Percentiles rank a stretch among this genome's conserved stretches.
phyloP scores from a whole-genome alignment of 805 yeast species.

The Millerozyma miso region DNA sequence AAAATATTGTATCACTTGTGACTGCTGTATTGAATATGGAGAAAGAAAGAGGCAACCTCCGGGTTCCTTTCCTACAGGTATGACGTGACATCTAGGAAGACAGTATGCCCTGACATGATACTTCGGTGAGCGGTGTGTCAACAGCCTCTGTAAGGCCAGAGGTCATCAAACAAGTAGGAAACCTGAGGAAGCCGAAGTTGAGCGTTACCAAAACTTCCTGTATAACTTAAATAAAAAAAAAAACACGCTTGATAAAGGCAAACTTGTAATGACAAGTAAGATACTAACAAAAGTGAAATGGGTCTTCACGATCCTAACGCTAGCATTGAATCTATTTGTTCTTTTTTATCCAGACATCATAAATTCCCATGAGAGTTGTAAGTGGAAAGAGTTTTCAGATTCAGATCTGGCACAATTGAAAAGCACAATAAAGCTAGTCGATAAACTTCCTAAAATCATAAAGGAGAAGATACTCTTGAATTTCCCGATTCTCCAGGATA shows the following conservation, averaged over 20 bases:
- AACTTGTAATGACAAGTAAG: not conserved
- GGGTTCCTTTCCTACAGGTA: too few species aligned
- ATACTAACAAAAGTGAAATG: constrained; percentile 12
- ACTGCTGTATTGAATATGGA: too few species aligned
- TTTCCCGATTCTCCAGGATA: constrained; percentile 13
- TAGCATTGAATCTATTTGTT: constrained; percentile 56
- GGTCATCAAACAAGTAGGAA: too few species aligned
- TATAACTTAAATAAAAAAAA: too few species aligned
- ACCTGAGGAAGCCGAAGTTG: too few species aligned
- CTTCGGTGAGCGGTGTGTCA: too few species aligned
- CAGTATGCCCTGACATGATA: too few species aligned
- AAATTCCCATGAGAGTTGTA: constrained; percentile 45
- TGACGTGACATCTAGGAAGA: too few species aligned
- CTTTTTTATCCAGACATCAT: constrained; percentile 70
- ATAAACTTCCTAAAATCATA: constrained; percentile 9
- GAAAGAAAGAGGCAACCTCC: too few species aligned
- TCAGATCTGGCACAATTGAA: constrained; percentile 1
- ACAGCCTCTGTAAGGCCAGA: too few species aligned
- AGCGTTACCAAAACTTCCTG: too few species aligned
- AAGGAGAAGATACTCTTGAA: constrained; percentile 14
- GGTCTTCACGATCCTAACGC: constrained; percentile 34
- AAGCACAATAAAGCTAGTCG: constrained; percentile 5
- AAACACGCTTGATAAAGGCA: not conserved
- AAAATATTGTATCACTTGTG: too few species aligned
- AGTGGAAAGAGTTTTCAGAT: constrained; percentile 45